Base-by-base conservation (phyloP, 305 asterid genomes). In the Coffea humblotiana region DNA sequence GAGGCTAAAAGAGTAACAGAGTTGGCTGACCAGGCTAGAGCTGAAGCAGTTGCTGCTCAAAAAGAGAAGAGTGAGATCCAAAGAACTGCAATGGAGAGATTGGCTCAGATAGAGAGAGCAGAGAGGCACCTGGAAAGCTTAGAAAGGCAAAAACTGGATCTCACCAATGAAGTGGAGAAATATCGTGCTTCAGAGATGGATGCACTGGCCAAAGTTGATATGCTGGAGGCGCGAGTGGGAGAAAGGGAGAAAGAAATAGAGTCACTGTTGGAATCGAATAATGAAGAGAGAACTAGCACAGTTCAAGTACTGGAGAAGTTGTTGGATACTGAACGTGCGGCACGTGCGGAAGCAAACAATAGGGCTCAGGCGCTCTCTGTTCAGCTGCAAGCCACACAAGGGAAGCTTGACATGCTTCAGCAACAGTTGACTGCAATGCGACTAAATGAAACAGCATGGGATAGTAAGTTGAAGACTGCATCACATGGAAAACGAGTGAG, bases 1-100 rank as follows among this genome's bases (percentile, higher is more conserved):
- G 97, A 94, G 74, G 93, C 95, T 27, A 92, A 91, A 85, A 87
- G 98, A 80, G 96, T 95, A 3, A 96, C 90, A 16, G 96, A 94
- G 71, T 58, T 92, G 84, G 98, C 99, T 77, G 99, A 94, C 82
- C 87, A 85, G 82, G 99, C 97, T 63, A 89, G 99, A 85, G 92
- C 92, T 1, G 98, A 92, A 87, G 98, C 99, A 49, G 97, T 87
- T 81, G 78, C 89, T 23, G 97, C 98, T 60, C 96, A 91, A 83
- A 92, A 85, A 86, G 99, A 94, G 18, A 93, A 87, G 83, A 90
- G 78, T 69, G 93, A 92, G 35, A 84, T 90, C 64, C 97, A 94
- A 80, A 92, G 90, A 32, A 54, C 85, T 54, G 91, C 98, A 58
- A 93, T 91, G 94, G 98, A 93, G 83, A 88, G 98, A 80, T 75